Base-by-base conservation (phyloP, 2,329 filamentous ascomycete species). In the Alternaria sp. region DNA sequence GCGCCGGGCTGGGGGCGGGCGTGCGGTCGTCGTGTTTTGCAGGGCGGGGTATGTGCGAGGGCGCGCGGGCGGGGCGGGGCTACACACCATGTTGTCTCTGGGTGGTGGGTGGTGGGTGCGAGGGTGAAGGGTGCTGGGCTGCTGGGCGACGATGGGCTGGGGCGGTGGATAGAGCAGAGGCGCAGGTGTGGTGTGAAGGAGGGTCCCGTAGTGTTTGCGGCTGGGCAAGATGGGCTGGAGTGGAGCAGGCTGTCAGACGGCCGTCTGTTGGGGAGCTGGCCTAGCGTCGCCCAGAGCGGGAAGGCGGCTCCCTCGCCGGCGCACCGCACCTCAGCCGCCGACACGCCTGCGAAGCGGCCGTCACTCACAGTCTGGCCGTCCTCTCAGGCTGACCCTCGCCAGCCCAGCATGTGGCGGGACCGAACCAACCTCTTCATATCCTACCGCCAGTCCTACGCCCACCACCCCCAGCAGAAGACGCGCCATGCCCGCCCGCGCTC, bases 391-490 rank as follows among this genome's bases (percentile, higher is more conserved):
- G 66, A 63, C 55, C 33, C 64, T 70, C 65, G 67, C 73, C 71
- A 71, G 65, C 71, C 75, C 71, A 74, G 87, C 84, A 97, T 97
- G 93, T 99, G 94, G 94, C 93, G 96, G 86, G 96, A 99, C 87
- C 92, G 96, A 83, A 99, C 96, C 74, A 99, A 98, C 81, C 92
- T 99, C 80, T 99, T 96, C 82, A 96, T 99, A 80, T 98, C 96
- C 82, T 99, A 98, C 86, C 94, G 96, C 77, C 96, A 99, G 84
- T 98, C 95, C 75, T 98, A 97, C 83, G 89, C 94, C 75, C 96
- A 98, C 82, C 94, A 97, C 80, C 96, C 96, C 58, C 88, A 90
- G 65, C 94, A 96, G 83, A 94, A 94, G 82, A 93, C 89, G 71
- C 90, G 90, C 74, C 80, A 82, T 75, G 79, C 75, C 60, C 79